Evolutionary conservation across 2,329 filamentous ascomycete species (phyloP), one percentile per base, ranked within the genome.

Genomic region (Neoascochyta sp.): DNA sequence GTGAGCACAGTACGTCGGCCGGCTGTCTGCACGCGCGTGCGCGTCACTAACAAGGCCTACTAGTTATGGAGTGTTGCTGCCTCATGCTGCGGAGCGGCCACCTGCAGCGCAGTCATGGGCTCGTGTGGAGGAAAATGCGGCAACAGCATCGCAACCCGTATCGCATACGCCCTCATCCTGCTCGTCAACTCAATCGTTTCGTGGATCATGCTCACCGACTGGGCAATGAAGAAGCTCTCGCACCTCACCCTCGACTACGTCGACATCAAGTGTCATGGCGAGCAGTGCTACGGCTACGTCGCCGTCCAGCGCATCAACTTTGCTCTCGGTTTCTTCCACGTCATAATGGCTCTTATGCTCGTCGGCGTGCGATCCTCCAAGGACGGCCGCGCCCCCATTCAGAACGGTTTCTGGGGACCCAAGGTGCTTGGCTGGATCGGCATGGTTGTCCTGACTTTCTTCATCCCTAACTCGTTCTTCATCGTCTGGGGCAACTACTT

Each of bases 351-450:
- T 4, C 69, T 87, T 27, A 74, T 95, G 39, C 75, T 98, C 24
- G 73, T 96, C 32, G 92, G 92, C 29, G 88, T 98, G 29, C 79
- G 78, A 30, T 87, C 81, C 26, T 92, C 89, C 14, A 92, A 86
- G 63, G 85, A 94, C 60, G 83, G 84, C 24, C 83, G 92, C 44
- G 89, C 92, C 2, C 76, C 80, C 11, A 76, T 98, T 31, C 92
- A 98, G 60, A 98, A 98, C 67, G 92, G 90, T n/a, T 98, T 87
- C 66, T 98, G 92, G 92, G 92, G 89, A 2, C 92, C 92, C 24
- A 98, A 98, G 69, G 75, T 98, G 36, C 78, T 95, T 38, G 78
- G 81, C 29, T 98, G 92, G 92, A 60, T 95, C 27, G 79, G 74
- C 9, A 77, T 96, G 47, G 80, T 96, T 38, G 86, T 95, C 36